These are phyloP conservation scores for Salvia miltiorrhiza DNA, from an alignment of 257 asterid genomes.

Conservation along the genomic window DNA sequence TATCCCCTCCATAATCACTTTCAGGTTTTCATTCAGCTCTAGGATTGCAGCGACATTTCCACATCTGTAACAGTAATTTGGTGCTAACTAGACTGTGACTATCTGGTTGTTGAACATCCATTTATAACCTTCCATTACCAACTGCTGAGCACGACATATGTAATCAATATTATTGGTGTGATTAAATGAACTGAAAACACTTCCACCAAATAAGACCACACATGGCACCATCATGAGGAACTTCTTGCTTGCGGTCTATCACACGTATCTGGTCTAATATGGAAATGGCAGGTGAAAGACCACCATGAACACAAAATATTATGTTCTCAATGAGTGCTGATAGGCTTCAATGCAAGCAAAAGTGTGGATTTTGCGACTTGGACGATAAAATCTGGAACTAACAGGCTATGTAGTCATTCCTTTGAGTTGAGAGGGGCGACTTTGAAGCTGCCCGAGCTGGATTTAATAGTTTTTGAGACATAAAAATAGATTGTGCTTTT, in stretches of 20 bases:
- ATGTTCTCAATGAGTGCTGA: constrained; percentile 91
- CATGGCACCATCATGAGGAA: constrained; percentile 97
- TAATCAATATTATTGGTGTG: constrained; percentile 79
- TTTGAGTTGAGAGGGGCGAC: too few species aligned
- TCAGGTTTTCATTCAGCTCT: constrained; percentile 83
- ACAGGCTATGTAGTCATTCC: too few species aligned
- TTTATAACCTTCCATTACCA: constrained; percentile 96
- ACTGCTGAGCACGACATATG: constrained; percentile 95
- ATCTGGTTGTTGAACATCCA: constrained; percentile 94
- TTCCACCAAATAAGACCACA: constrained; percentile 95
- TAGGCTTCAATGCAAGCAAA: constrained; percentile 75
- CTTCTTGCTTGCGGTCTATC: constrained; percentile 97
- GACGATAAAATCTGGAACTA: too few species aligned
- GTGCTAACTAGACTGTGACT: constrained; percentile 98
- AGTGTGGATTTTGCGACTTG: too few species aligned
- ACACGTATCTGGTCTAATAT: constrained; percentile 88
- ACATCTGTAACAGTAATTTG: constrained; percentile 95
- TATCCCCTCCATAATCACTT: too few species aligned
- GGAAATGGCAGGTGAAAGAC: constrained; percentile 83
- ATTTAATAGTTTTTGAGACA: too few species aligned
- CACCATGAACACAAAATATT: constrained; percentile 94
- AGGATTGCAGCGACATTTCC: constrained; percentile 97
- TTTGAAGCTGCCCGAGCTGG: too few species aligned
- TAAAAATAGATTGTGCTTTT: too few species aligned
- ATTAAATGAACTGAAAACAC: constrained; percentile 70